Evolutionary conservation across 2,329 filamentous ascomycete genomes (phyloP).

Genomic region (Cladophialophora chaetospira): DNA sequence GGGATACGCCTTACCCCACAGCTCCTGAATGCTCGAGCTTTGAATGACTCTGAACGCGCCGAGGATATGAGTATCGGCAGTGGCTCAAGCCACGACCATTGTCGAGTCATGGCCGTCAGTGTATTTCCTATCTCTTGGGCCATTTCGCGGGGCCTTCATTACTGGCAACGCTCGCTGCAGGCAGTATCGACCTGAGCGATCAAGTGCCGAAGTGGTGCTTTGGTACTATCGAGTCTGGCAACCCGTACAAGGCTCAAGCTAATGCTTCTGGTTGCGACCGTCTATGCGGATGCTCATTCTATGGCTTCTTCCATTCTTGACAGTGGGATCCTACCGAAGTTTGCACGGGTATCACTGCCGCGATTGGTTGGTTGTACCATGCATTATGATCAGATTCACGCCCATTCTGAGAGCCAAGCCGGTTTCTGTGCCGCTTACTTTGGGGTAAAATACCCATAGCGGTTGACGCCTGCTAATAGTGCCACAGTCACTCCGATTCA

Average conservation of each 20-base stretch:
- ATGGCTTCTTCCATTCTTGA: background rate
- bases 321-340: background rate
- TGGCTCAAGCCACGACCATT: no score
- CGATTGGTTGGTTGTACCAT: background rate
- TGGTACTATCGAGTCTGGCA: background rate
- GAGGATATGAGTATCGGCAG: background rate
- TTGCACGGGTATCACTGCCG: background rate
- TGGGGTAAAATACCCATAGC: background rate
- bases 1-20: background rate
- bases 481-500: background rate
- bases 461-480: background rate
- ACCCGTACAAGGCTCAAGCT: background rate
- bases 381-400: background rate
- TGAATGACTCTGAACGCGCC: background rate
- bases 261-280: background rate
- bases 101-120: no score
- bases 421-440: background rate
- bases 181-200: no score
- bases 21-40: background rate
- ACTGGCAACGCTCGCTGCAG: no score
- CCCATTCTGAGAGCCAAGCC: background rate
- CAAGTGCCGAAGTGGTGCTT: slow-evolving; percentile 6
- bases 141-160: background rate
- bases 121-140: background rate
- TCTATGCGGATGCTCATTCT: background rate